Percentiles rank a stretch among this genome's conserved stretches.
Evolutionary conservation across 495 filamentous ascomycete genomes (phyloP).

Genomic region (Stereocaulon alpinum): DNA sequence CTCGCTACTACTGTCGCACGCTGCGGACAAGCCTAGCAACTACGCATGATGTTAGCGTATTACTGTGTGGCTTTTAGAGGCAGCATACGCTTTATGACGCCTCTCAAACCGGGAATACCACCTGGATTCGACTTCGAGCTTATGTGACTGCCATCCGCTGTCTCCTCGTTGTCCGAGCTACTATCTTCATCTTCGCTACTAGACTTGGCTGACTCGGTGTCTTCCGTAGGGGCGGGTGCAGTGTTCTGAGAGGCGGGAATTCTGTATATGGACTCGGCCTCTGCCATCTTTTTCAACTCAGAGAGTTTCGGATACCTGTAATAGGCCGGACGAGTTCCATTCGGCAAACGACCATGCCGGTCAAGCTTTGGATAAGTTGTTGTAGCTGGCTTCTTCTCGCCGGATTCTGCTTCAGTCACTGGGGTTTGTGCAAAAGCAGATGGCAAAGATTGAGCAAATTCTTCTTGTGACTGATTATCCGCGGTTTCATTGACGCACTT

Average conservation of each 20-base stretch:
- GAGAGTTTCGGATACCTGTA: constrained; percentile 17
- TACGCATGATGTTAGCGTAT: neutral
- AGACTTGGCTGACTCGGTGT: neutral
- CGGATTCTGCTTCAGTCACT: neutral
- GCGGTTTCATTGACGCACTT: neutral
- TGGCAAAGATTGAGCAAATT: neutral
- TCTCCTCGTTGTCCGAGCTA: constrained; percentile 5
- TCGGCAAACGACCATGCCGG: constrained; percentile 8
- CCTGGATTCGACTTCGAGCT: neutral
- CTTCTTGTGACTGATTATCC: constrained; percentile 6
- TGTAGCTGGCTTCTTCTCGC: neutral
- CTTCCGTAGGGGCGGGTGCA: neutral
- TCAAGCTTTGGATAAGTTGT: neutral
- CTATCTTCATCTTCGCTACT: constrained; percentile 5
- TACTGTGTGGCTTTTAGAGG: neutral
- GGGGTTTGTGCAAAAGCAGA: neutral
- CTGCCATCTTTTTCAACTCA: constrained; percentile 2
- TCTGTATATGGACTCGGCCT: neutral
- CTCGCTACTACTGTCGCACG: neutral
- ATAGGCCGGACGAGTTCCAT: constrained; percentile 7
- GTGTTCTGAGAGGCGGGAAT: neutral
- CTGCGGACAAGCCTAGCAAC: neutral
- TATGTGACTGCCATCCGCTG: neutral
- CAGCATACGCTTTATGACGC: constrained; percentile 5
- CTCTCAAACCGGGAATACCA: neutral